Percentiles rank a stretch among this genome's conserved stretches.
Conservation (phyloP, 2,329 filamentous ascomycete genomes). For the Colletotrichum godetiae region DNA sequence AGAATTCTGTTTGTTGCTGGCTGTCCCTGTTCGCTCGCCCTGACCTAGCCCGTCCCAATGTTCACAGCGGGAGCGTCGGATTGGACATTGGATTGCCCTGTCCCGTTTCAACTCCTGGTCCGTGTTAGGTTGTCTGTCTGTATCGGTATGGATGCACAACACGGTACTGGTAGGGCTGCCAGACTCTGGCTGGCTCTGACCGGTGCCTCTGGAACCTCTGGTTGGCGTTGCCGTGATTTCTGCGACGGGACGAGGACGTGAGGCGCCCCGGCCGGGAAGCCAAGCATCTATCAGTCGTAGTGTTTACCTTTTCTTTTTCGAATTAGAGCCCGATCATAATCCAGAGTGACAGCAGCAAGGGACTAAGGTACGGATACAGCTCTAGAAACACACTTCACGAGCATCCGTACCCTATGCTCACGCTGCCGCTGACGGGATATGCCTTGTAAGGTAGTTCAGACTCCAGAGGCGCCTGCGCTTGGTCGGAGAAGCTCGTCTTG, state of each 20-base stretch:
- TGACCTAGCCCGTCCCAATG: neutral
- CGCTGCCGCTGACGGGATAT: neutral
- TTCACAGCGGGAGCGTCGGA: slow-evolving; percentile 29
- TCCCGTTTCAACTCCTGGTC: slow-evolving; percentile 1
- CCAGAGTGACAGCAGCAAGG: neutral
- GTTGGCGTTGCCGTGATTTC: slow-evolving; percentile 1
- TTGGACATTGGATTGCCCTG: neutral
- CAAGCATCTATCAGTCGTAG: neutral
- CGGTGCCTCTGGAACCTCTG: neutral
- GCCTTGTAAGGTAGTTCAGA: neutral
- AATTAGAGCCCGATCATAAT: neutral
- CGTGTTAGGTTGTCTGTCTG: neutral
- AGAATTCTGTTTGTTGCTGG: slow-evolving; percentile 20
- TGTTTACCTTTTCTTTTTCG: neutral
- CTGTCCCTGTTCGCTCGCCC: neutral
- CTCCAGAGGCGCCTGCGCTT: neutral
- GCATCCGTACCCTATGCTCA: too few species aligned
- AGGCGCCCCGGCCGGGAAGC: neutral
- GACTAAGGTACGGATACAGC: neutral
- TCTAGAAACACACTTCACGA: neutral
- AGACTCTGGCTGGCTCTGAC: neutral
- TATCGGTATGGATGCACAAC: neutral
- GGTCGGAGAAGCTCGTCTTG: neutral
- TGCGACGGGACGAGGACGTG: slow-evolving; percentile 19
- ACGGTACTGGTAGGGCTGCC: slow-evolving; percentile 20